Evolutionary conservation across 495 filamentous ascomycete genomes (phyloP).

Genomic region (Rusavskia elegans): DNA sequence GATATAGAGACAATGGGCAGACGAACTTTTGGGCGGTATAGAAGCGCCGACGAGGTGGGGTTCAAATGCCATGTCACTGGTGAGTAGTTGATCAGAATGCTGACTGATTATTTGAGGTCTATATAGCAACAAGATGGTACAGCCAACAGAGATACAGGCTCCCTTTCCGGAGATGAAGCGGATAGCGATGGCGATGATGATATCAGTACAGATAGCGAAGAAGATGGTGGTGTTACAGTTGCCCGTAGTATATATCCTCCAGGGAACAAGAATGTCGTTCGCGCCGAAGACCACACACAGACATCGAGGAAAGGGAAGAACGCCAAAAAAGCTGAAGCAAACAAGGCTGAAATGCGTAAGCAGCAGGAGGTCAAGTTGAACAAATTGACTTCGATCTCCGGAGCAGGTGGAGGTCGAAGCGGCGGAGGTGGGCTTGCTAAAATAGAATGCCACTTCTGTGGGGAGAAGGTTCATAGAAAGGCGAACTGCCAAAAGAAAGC

Average conservation of each 20-base stretch:
- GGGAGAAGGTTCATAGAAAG: constrained; percentile 9
- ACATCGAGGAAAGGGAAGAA: constrained; percentile 4
- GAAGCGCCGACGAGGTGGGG: constrained; percentile 17
- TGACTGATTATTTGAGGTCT: background rate
- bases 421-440: background rate
- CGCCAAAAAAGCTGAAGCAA: constrained; percentile 7
- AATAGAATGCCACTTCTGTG: constrained; percentile 10
- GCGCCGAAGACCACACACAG: constrained; percentile 4
- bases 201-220: background rate
- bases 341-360: constrained; percentile 5
- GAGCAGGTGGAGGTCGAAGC: background rate
- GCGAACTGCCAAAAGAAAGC: constrained; percentile 7
- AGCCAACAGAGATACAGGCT: background rate
- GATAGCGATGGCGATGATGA: constrained; percentile 1
- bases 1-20: constrained; percentile 18
- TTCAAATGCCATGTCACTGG: background rate
- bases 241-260: too few species aligned
- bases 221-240: background rate
- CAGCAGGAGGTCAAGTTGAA: constrained; percentile 10
- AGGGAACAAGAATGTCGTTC: background rate
- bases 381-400: constrained; percentile 10
- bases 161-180: background rate
- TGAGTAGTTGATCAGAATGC: background rate
- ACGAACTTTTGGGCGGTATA: constrained; percentile 29
- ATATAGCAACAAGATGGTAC: constrained; percentile 5